Conservation (phyloP, 495 filamentous ascomycete species). For the Aspergillus incahuasiensis region DNA sequence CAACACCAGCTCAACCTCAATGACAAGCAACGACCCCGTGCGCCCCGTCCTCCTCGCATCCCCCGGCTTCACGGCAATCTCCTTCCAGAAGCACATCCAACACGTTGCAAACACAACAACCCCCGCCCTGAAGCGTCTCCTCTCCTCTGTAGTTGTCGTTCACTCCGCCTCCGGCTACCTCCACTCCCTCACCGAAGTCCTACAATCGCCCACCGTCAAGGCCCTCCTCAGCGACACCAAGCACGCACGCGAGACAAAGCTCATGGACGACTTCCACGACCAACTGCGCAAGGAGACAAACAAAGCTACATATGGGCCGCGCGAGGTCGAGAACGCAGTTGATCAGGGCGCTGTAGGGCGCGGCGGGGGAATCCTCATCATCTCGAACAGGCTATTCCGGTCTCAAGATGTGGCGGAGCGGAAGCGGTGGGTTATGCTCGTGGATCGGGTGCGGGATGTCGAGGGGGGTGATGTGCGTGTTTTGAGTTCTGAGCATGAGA, state of each 20-base stretch:
- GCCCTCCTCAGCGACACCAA: conserved; percentile 75
- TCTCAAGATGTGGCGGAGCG: conserved; percentile 75
- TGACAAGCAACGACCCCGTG: conserved; percentile 33
- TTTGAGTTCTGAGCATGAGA: conserved; percentile 90
- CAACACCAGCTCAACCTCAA: conserved; percentile 40
- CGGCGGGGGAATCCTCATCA: conserved; percentile 77
- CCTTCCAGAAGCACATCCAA: conserved; percentile 78
- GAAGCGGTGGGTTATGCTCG: conserved; percentile 76
- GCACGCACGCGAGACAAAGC: conserved; percentile 74
- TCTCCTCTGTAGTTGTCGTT: conserved; percentile 68
- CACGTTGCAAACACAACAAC: conserved; percentile 54
- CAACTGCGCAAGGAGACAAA: conserved; percentile 81
- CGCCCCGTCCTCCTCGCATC: conserved; percentile 81
- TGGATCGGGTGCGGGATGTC: conserved; percentile 80
- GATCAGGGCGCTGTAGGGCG: conserved; percentile 83
- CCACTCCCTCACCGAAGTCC: conserved; percentile 78
- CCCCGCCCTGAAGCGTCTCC: conserved; percentile 57
- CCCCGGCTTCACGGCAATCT: conserved; percentile 78
- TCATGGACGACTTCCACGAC: conserved; percentile 83
- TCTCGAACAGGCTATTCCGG: conserved; percentile 81
- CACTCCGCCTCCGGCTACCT: conserved; percentile 82
- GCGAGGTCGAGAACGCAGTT: conserved; percentile 80
- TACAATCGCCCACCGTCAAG: conserved; percentile 72
- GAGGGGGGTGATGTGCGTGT: conserved; percentile 84
- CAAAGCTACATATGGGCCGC: conserved; percentile 85